These are phyloP conservation scores for Hyaloscypha bicolor DNA, from an alignment of 495 filamentous ascomycete genomes.

Conservation along the genomic window DNA sequence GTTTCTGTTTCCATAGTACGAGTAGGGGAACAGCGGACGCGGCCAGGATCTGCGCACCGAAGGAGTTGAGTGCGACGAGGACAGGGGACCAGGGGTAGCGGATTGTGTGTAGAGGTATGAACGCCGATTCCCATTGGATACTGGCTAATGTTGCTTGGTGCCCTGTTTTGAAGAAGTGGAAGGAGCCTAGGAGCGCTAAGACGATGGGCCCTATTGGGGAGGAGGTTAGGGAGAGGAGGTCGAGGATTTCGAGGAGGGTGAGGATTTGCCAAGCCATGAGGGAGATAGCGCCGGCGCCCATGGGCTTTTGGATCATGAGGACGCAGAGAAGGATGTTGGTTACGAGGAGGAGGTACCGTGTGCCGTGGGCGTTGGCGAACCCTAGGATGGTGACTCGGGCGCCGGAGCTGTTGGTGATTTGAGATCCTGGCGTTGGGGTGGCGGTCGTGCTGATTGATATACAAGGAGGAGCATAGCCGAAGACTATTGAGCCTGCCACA, in stretches of 20 bases:
- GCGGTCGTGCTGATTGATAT: slow-evolving; percentile 28
- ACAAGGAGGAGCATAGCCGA: slow-evolving; percentile 49
- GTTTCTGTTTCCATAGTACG: slow-evolving; percentile 80
- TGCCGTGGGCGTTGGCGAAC: slow-evolving; percentile 89
- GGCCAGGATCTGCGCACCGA: slow-evolving; percentile 85
- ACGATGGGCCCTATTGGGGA: slow-evolving; percentile 82
- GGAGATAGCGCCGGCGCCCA: slow-evolving; percentile 84
- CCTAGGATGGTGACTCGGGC: slow-evolving; percentile 78
- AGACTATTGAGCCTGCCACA: slow-evolving; percentile 65
- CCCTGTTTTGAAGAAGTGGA: slow-evolving; percentile 97
- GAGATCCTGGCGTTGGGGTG: slow-evolving; percentile 10
- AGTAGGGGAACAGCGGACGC: slow-evolving; percentile 77
- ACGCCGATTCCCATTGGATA: slow-evolving; percentile 97
- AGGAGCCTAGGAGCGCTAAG: slow-evolving; percentile 82
- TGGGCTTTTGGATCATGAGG: slow-evolving; percentile 87
- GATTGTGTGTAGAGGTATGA: slow-evolving; percentile 82
- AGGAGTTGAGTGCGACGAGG: slow-evolving; percentile 80
- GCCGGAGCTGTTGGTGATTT: slow-evolving; percentile 30
- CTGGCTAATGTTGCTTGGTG: slow-evolving; percentile 86
- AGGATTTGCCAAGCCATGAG: slow-evolving; percentile 84
- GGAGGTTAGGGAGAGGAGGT: slow-evolving; percentile 67
- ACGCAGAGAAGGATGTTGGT: slow-evolving; percentile 74
- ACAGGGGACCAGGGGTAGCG: slow-evolving; percentile 89
- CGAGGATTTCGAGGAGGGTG: slow-evolving; percentile 83
- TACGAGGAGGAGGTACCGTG: slow-evolving; percentile 84